phyloP scores from a whole-genome alignment of 2,329 filamentous ascomycete genomes.

The Penicillium olsonii region DNA sequence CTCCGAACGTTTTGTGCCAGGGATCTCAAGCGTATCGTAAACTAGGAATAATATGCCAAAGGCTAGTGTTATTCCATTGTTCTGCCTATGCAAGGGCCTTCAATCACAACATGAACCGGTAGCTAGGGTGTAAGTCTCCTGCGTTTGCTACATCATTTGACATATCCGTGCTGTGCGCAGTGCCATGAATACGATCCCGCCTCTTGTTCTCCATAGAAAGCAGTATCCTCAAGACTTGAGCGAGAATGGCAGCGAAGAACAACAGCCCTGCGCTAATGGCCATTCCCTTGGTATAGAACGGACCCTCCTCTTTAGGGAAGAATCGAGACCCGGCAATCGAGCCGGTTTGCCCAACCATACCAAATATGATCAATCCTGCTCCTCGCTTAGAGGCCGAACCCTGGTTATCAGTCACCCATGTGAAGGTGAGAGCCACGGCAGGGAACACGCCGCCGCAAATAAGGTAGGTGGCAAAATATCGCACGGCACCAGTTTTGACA shows the following conservation, averaged over 20 bases:
- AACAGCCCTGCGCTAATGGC: not conserved
- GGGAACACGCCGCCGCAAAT: constrained; percentile 1
- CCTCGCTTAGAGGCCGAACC: constrained; percentile 5
- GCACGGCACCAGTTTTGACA: not conserved
- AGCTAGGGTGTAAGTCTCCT: too few species aligned
- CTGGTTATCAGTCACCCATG: constrained; percentile 9
- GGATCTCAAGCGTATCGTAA: too few species aligned
- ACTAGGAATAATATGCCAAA: too few species aligned
- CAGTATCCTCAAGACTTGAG: not conserved
- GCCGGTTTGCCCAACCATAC: constrained; percentile 5
- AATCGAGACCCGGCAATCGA: constrained; percentile 5
- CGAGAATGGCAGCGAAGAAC: constrained; percentile 1
- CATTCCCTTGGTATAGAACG: not conserved
- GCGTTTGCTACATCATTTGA: too few species aligned
- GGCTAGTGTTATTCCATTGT: too few species aligned
- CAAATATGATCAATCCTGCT: constrained; percentile 4
- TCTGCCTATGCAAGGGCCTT: too few species aligned
- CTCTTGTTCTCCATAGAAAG: too few species aligned
- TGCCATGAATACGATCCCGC: too few species aligned
- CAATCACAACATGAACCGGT: too few species aligned
- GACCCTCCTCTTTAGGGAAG: constrained; percentile 3
- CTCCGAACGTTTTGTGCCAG: too few species aligned
- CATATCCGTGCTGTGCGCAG: too few species aligned
- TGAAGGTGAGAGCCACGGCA: constrained; percentile 4
- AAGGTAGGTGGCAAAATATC: constrained; percentile 8